Conservation (phyloP, 1,284 basidiomycete species). For the Ustilago lituana region DNA sequence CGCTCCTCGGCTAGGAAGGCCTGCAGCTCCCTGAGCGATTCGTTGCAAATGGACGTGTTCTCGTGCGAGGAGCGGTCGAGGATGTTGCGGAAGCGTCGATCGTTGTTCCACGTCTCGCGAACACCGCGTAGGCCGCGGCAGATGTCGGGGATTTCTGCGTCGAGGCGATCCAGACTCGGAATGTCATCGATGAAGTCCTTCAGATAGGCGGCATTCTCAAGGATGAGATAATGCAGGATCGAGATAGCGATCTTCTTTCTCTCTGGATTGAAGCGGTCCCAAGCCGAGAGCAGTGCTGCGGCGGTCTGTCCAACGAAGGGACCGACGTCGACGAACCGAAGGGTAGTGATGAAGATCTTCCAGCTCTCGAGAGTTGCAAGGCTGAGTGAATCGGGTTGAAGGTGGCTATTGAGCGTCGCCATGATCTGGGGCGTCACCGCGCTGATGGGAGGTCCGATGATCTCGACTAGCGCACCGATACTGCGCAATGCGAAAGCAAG, state of each 20-base stretch:
- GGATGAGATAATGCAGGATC: slow-evolving; percentile 78
- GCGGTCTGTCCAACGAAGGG: slow-evolving; percentile 87
- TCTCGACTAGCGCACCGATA: slow-evolving; percentile 77
- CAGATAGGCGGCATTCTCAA: slow-evolving; percentile 72
- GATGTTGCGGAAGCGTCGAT: slow-evolving; percentile 73
- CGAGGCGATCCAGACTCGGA: slow-evolving; percentile 70
- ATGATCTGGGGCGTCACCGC: slow-evolving; percentile 73
- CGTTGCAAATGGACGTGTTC: slow-evolving; percentile 81
- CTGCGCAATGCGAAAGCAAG: slow-evolving; percentile 71
- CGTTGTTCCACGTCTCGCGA: slow-evolving; percentile 70
- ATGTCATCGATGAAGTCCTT: slow-evolving; percentile 73
- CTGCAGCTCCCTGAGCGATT: slow-evolving; percentile 82
- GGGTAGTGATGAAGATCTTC: slow-evolving; percentile 79
- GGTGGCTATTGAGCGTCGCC: slow-evolving; percentile 92
- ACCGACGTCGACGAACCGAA: slow-evolving; percentile 79
- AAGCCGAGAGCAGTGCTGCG: slow-evolving; percentile 82
- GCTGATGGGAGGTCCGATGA: slow-evolving; percentile 73
- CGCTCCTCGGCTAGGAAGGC: slow-evolving; percentile 54
- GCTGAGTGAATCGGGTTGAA: slow-evolving; percentile 78
- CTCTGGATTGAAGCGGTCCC: slow-evolving; percentile 75
- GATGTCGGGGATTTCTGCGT: slow-evolving; percentile 61
- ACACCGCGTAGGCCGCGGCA: slow-evolving; percentile 53
- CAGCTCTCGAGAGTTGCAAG: slow-evolving; percentile 84
- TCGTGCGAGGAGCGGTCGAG: slow-evolving; percentile 81
- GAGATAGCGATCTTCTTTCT: slow-evolving; percentile 73